Base-by-base conservation (phyloP, 148 eudicot species). In the Persicaria maculosa region DNA sequence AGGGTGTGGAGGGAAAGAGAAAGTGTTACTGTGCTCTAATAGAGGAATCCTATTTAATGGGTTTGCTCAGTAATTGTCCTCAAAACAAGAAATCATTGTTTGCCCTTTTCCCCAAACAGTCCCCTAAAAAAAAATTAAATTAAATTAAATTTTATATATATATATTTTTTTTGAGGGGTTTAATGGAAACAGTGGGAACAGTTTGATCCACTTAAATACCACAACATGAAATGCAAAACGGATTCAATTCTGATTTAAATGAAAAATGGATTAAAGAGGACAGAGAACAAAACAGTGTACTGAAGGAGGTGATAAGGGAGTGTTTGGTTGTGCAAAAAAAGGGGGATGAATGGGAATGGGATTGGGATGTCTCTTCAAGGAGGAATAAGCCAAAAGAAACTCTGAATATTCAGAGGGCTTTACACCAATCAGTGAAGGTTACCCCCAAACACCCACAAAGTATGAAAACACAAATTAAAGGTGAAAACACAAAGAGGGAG, bases 51-150 rank as follows among this genome's bases (percentile, higher is more conserved):
- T 47, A 77, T 31, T 31, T 31, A 71, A 77, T 80, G 86, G 74
- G 78, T 76, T 81, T 81, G 76, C 87, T 84, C 77, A 78, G 80
- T 77, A 74, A 79, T 31, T 31, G 74, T 59, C 78, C 75, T 86
- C 83, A 84, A 84, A 87, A 78, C 89, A 83, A 86, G 81, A 83
- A 81, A 83, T 87, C 83, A 84, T 87, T 85, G 87, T 81, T 77
- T 76, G 64, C 85, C 74, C 81, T 79, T 85, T 85, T 76, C 76
- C 73, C 74, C 82, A 71, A 77, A 83, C 77, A 81, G 84, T 82
- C 54, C 19, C 9, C 31, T 48, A 17, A 16, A n/a, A 65, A 62
- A 78, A 71, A 47, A 80, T 71, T 70, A 52, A 75, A 77, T 53
- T 48, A 70, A 47, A 76, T 31, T 31, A 31, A 31, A 31, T 1